phyloP scores from a whole-genome alignment of 441 rosid species.

The Sinapis alba region DNA sequence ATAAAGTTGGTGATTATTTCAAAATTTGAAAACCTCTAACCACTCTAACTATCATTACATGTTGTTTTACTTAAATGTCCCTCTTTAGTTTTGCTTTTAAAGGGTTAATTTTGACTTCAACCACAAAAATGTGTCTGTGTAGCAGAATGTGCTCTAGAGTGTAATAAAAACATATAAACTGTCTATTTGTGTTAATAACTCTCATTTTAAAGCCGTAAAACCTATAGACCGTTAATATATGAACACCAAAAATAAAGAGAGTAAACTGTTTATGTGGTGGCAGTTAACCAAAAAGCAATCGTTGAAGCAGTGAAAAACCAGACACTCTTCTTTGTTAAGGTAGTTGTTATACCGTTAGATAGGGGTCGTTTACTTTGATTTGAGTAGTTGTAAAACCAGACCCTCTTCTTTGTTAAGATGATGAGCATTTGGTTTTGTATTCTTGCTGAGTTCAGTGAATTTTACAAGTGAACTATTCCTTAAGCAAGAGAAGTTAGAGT shows the following conservation, averaged over 20 bases:
- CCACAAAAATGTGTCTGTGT: too few species aligned
- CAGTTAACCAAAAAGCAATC: neutral
- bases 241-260: neutral
- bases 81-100: too few species aligned
- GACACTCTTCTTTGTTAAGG: too few species aligned
- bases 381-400: neutral
- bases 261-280: neutral
- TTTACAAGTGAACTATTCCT: neutral
- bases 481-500: neutral
- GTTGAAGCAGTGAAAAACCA: conserved; percentile 2
- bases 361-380: neutral
- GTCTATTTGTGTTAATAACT: too few species aligned
- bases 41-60: too few species aligned
- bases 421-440: neutral
- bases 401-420: neutral
- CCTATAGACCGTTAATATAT: neutral
- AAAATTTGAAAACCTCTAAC: too few species aligned
- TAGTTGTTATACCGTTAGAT: neutral
- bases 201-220: neutral
- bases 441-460: neutral
- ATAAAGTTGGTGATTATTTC: too few species aligned
- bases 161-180: too few species aligned
- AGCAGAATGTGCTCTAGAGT: too few species aligned
- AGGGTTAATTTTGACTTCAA: too few species aligned
- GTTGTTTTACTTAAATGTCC: too few species aligned